phyloP scores from a whole-genome alignment of 768 basidiomycete species.

The Tricholoma flavovirens region DNA sequence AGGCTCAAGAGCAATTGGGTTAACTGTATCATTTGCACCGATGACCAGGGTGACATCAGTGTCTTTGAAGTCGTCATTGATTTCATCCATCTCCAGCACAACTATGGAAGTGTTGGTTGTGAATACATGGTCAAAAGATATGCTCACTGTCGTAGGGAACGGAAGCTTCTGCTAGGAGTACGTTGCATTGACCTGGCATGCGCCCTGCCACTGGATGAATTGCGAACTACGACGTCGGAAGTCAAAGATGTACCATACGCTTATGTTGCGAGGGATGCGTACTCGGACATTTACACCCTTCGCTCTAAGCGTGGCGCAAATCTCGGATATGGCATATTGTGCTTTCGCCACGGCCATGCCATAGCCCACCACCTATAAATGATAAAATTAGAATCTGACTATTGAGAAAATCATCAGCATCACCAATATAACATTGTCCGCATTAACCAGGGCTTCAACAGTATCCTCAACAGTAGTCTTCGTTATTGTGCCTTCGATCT shows the following conservation, averaged over 20 bases:
- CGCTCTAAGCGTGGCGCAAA: slow-evolving; percentile 62
- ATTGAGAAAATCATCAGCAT: background rate
- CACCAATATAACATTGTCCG: slow-evolving; percentile 81
- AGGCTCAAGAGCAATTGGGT: slow-evolving; percentile 82
- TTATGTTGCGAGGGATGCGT: slow-evolving; percentile 5
- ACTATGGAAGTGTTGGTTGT: slow-evolving; percentile 38
- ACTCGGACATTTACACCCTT: slow-evolving; percentile 74
- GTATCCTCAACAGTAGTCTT: slow-evolving; percentile 78
- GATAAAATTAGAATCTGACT: slow-evolving; percentile 1
- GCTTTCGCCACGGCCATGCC: slow-evolving; percentile 93
- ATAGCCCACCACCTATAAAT: slow-evolving; percentile 67
- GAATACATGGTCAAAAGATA: background rate
- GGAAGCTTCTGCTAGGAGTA: slow-evolving; percentile 84
- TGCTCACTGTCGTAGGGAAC: slow-evolving; percentile 82
- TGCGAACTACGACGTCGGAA: slow-evolving; percentile 42
- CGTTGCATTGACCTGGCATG: slow-evolving; percentile 92
- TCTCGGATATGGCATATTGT: slow-evolving; percentile 75
- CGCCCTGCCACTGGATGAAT: slow-evolving; percentile 90
- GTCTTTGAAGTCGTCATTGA: slow-evolving; percentile 85
- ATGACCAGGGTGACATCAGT: slow-evolving; percentile 90
- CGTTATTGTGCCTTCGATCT: slow-evolving; percentile 81
- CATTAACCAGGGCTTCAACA: slow-evolving; percentile 69
- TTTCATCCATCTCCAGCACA: slow-evolving; percentile 91
- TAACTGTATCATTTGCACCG: slow-evolving; percentile 90
- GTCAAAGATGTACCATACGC: background rate